phyloP scores from a whole-genome alignment of 2,329 filamentous ascomycete genomes.

The Fusarium subglutinans region DNA sequence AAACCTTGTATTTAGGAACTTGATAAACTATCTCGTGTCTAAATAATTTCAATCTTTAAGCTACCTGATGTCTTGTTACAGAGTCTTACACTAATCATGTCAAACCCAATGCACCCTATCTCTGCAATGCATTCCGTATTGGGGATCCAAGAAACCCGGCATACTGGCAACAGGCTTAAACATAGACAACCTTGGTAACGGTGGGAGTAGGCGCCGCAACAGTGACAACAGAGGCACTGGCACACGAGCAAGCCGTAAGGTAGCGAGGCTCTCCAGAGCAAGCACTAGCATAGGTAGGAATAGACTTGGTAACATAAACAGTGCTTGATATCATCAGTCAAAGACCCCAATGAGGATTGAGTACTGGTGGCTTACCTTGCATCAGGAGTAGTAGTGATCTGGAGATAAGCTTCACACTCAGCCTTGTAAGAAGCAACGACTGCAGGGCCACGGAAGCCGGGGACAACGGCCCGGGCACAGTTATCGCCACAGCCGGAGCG shows the following conservation, averaged over 20 bases:
- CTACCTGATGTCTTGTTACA: neutral
- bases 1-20: neutral
- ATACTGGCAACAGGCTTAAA: neutral
- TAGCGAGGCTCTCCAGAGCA: slow-evolving; percentile 34
- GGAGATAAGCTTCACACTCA: slow-evolving; percentile 34
- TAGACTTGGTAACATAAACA: slow-evolving; percentile 30
- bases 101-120: too few species aligned
- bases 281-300: slow-evolving; percentile 35
- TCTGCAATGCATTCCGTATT: neutral
- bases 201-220: slow-evolving; percentile 29
- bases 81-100: neutral
- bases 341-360: fast-evolving
- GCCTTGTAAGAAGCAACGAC: slow-evolving; percentile 22
- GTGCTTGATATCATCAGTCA: slow-evolving; percentile 15
- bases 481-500: slow-evolving; percentile 31
- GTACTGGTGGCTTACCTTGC: slow-evolving; percentile 4
- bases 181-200: slow-evolving; percentile 25
- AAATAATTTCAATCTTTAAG: neutral
- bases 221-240: slow-evolving; percentile 20
- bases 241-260: slow-evolving; percentile 34
- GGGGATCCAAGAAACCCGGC: neutral
- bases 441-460: slow-evolving; percentile 15
- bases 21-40: neutral
- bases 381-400: slow-evolving; percentile 26
- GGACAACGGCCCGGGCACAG: slow-evolving; percentile 32